These are phyloP conservation scores for Lodderomyces metapsilosis DNA, from an alignment of 1,139 yeast genomes.

Conservation along the genomic window DNA sequence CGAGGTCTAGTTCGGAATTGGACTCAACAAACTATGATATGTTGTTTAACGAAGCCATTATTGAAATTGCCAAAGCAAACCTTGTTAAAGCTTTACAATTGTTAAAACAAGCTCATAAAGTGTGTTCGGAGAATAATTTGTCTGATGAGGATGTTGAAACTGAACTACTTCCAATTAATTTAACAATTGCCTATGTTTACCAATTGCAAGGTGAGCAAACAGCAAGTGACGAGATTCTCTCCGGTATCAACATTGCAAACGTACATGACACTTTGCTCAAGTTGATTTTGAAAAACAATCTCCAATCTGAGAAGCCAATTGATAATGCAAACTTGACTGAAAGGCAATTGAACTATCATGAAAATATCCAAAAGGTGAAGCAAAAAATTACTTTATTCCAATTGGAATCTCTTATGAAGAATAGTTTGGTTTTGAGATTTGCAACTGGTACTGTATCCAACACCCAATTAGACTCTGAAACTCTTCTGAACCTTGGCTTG, in stretches of 20 bases:
- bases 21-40: constrained; percentile 31
- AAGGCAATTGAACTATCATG: constrained; percentile 45
- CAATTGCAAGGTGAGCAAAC: constrained; percentile 44
- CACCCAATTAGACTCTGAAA: constrained; percentile 22
- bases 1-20: constrained; percentile 11
- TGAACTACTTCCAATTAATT: constrained; percentile 60
- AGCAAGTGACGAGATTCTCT: constrained; percentile 42
- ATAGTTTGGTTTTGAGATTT: constrained; percentile 42
- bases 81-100: constrained; percentile 42
- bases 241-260: constrained; percentile 19
- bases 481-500: constrained; percentile 28
- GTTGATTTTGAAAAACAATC: constrained; percentile 24
- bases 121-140: constrained; percentile 39
- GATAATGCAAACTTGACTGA: constrained; percentile 38
- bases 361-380: constrained; percentile 30
- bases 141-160: constrained; percentile 37
- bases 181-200: constrained; percentile 70
- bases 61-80: constrained; percentile 46
- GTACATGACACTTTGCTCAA: constrained; percentile 32
- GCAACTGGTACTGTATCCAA: constrained; percentile 30
- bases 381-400: constrained; percentile 48
- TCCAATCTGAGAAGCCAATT: constrained; percentile 16
- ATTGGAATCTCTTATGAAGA: constrained; percentile 39
- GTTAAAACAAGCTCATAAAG: constrained; percentile 51
- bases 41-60: constrained; percentile 67